Conservation (phyloP, 2,329 filamentous ascomycete species). For the Aureobasidium vineae region DNA sequence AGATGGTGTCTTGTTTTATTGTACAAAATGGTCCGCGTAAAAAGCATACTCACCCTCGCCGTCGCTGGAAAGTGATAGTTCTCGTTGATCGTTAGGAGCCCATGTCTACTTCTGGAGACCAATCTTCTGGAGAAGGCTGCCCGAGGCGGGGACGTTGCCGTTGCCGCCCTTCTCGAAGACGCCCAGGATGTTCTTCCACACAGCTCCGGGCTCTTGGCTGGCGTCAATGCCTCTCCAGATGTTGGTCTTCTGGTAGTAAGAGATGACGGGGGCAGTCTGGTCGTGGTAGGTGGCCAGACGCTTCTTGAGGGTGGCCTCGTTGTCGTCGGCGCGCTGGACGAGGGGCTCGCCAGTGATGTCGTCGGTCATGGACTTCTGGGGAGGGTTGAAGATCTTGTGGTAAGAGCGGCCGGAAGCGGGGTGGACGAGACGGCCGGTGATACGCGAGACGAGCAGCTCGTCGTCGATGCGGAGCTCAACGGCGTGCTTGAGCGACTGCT, state of each 20-base stretch:
- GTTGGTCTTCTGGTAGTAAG: constrained; percentile 95
- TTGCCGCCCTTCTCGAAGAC: constrained; percentile 63
- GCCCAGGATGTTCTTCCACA: constrained; percentile 88
- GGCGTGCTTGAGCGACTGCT: constrained; percentile 88
- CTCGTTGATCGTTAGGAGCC: constrained; percentile 18
- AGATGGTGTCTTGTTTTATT: constrained; percentile 18
- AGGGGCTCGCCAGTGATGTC: constrained; percentile 95
- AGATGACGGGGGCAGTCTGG: constrained; percentile 88
- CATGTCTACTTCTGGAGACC: constrained; percentile 51
- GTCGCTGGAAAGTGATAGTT: constrained; percentile 13
- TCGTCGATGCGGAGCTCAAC: constrained; percentile 98
- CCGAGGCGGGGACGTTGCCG: constrained; percentile 38
- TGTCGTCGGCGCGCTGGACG: constrained; percentile 95
- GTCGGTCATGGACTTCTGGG: constrained; percentile 90
- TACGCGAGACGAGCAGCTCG: constrained; percentile 85
- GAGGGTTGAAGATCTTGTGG: constrained; percentile 98
- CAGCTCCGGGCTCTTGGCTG: constrained; percentile 90
- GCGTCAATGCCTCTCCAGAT: constrained; percentile 97
- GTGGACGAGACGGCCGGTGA: constrained; percentile 94
- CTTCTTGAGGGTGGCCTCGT: constrained; percentile 94
- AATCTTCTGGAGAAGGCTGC: constrained; percentile 54
- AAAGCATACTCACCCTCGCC: constrained; percentile 3
- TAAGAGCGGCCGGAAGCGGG: constrained; percentile 94
- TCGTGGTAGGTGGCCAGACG: constrained; percentile 88
- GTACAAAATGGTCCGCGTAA: constrained; percentile 13